Evolutionary conservation across 164 flowering plant genomes (phyloP), one percentile per base, ranked within the genome.

Genomic region (Macadamia tetraphylla): DNA sequence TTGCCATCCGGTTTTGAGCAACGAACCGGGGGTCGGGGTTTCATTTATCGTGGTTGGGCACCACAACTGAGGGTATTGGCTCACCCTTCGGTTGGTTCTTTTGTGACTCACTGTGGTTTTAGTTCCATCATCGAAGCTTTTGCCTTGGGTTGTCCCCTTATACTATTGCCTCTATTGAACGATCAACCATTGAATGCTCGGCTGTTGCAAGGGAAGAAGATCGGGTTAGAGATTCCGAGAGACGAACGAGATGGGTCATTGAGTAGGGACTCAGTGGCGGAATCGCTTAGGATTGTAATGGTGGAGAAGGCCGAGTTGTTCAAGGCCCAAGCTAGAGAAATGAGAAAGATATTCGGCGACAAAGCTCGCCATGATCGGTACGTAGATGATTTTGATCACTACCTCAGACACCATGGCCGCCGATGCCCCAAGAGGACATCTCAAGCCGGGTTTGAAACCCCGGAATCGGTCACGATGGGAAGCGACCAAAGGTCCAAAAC

Each of bases 1-100:
- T 55, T 80, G 9, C 81, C 79, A 0, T 60, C 35, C 3, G 83
- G 83, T 67, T 78, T 77, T 43, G 68, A 64, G 73, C 75, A 77
- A 10, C 67, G 75, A 56, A 62, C 40, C 2, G 51, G 29, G 3
- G 75, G 68, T 8, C 64, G 75, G 7, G 80, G 80, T 4, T 17
- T 74, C 6, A 71, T 74, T 3, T 72, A 63, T 58, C 69, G 40
- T 52, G 69, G 66, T 46, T 77, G 80, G 80, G 80, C 60, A 3
- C 80, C 80, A 13, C 80, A 77, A n/a, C 9, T 74, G 0, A 60
- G 48, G 77, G 74, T 77, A 59, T 71, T 77, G 68, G 69, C 70
- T 58, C 80, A 77, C 48, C 67, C 43, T 32, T 77, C 80, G 14
- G 70, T 73, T 10, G 74, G 77, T 6, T 76, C 66, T 40, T 77